Conservation (phyloP, 345 rosid species). For the Gossypium mustelinum region DNA sequence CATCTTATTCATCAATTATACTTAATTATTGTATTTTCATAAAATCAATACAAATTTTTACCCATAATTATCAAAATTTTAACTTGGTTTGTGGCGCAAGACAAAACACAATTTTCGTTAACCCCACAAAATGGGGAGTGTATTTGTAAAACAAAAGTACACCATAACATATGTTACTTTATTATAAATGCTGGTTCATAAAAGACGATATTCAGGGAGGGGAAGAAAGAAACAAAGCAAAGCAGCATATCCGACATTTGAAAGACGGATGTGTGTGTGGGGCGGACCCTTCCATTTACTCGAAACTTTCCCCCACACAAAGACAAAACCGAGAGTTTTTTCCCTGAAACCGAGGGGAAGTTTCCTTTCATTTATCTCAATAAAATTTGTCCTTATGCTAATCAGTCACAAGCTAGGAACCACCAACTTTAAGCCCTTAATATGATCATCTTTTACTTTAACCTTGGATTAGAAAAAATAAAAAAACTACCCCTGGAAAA, state of each 20-base stretch:
- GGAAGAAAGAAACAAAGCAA: conserved; percentile 1
- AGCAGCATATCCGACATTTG: background rate
- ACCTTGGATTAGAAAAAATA: no score
- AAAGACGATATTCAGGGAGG: background rate
- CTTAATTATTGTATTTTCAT: no score
- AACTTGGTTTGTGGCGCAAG: no score
- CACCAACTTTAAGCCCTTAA: background rate
- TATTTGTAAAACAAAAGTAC: no score
- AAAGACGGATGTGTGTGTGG: background rate
- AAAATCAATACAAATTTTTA: no score
- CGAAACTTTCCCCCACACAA: background rate
- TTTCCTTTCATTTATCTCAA: conserved; percentile 3
- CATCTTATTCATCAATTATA: no score
- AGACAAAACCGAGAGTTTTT: background rate
- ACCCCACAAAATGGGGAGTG: no score
- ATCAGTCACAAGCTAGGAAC: background rate
- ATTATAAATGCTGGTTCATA: no score
- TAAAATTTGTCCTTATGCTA: background rate
- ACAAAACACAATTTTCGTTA: no score
- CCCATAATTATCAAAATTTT: no score
- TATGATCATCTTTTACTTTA: background rate
- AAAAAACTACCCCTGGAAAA: background rate
- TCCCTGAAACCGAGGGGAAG: conserved; percentile 19
- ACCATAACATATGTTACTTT: no score
- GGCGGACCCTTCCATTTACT: background rate